Base-by-base conservation (phyloP, 176 grass and related monocot genomes). In the Dendrocalamus sinicus region DNA sequence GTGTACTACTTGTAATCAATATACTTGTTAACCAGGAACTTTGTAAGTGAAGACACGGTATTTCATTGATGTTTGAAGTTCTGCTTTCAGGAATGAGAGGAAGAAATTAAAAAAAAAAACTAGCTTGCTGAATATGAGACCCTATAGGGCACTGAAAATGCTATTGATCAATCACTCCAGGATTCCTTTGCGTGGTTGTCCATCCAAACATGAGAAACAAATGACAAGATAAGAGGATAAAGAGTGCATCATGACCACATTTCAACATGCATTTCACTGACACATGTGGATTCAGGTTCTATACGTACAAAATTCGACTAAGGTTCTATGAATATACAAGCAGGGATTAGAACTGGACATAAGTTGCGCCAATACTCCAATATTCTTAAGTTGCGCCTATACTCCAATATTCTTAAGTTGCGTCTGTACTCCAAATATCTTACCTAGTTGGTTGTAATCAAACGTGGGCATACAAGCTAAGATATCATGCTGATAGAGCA, bases 341-440 rank as follows among this genome's bases (percentile, higher is more conserved):
- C 24, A 73, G 14, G 47, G 46, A 32, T 32, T 28, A 74, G 28
- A 35, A 28, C 59, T 65, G 23, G 23, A 79, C 76, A 65, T 65
- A 79, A 65, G 60, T 62, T 20, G 59, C 13, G 5, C 60, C 48
- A 48, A 24, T 11, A 12, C 77, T 20, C 7, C 71, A 20, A 64
- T 79, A 65, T 32, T 64, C 41, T 50, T 65, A 79, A 65, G 60
- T 62, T 20, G 59, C 8, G 5, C 60, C 48, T 65, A 24, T 11
- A 12, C 60, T 20, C 7, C 71, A 20, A 64, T 79, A 79, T 32
- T 64, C 41, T 50, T 65, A 79, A 65, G 60, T 62, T 20, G 59
- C 8, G 3, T 43, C 48, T 65, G 24, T 11, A 8, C 59, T 20
- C 7, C 71, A 20, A 64, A 65, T 65, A 20, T 64, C 14, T 35